Conservation (phyloP, 306 rosid genomes). For the Acacia melanoxylon region DNA sequence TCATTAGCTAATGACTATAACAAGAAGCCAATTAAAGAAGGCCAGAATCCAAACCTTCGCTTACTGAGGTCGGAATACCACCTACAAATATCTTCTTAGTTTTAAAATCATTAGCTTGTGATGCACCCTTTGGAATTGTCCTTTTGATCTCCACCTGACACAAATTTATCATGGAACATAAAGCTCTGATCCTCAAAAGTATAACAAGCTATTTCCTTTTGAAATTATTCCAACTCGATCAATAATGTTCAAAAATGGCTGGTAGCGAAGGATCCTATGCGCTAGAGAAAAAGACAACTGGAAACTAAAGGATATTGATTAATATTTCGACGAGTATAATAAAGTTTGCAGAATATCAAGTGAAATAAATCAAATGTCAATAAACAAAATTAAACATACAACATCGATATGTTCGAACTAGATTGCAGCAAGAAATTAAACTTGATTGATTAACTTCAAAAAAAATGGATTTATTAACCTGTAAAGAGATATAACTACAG, state of each 20-base stretch:
- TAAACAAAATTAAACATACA: neutral
- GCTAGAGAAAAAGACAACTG: neutral
- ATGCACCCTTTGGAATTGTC: slow-evolving; percentile 89
- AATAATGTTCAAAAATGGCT: neutral
- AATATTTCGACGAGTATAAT: neutral
- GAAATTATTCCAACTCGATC: neutral
- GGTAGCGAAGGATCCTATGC: neutral
- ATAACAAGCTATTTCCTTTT: neutral
- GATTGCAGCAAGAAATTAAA: neutral
- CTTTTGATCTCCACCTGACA: slow-evolving; percentile 88
- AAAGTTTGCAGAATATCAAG: neutral
- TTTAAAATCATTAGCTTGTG: slow-evolving; percentile 74
- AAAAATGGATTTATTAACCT: neutral
- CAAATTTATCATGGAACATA: neutral
- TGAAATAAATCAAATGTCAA: neutral
- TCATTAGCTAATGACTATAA: neutral
- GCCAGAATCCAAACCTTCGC: slow-evolving; percentile 58
- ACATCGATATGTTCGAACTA: neutral
- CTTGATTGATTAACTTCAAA: neutral
- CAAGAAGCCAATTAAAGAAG: neutral
- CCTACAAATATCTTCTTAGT: slow-evolving; percentile 95
- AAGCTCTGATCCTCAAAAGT: neutral
- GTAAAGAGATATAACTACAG: neutral
- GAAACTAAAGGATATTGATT: neutral
- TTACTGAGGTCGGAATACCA: slow-evolving; percentile 72